phyloP scores from a whole-genome alignment of 306 rosid genomes.

The Prunus persica region DNA sequence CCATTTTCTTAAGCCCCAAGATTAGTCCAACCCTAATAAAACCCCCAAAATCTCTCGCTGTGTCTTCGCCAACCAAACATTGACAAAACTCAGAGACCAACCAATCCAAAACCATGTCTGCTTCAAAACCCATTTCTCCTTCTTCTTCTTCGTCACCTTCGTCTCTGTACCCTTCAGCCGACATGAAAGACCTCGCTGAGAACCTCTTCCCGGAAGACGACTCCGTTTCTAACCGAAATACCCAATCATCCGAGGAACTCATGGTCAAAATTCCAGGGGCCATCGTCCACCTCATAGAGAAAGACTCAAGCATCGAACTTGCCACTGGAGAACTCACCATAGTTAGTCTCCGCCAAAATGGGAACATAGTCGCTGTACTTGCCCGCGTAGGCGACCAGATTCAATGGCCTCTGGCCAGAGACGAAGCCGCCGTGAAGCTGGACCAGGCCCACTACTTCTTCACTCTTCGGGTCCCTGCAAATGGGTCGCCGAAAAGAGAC shows the following conservation, averaged over 20 bases:
- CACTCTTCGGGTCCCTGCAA: constrained; percentile 45
- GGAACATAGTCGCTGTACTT: constrained; percentile 59
- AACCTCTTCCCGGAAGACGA: constrained; percentile 45
- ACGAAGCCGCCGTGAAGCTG: constrained; percentile 72
- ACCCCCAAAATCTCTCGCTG: not conserved
- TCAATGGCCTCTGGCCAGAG: constrained; percentile 83
- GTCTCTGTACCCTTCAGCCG: constrained; percentile 42
- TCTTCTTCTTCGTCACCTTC: constrained; percentile 40
- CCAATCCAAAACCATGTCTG: not conserved
- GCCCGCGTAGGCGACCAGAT: constrained; percentile 61
- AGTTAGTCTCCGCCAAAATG: constrained; percentile 40
- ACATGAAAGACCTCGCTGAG: constrained; percentile 32
- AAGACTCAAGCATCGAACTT: constrained; percentile 64
- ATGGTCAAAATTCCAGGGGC: constrained; percentile 57
- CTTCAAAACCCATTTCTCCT: constrained; percentile 30
- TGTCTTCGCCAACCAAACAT: not conserved
- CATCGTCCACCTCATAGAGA: constrained; percentile 64
- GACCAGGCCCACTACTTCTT: constrained; percentile 80
- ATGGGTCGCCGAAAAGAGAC: constrained; percentile 14
- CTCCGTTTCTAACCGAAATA: constrained; percentile 4
- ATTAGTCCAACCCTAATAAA: not conserved
- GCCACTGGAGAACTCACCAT: constrained; percentile 74
- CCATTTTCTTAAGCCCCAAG: constrained; percentile 2
- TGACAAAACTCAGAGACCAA: not conserved
- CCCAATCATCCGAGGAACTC: constrained; percentile 45